Conservation (phyloP, 2,329 filamentous ascomycete genomes). For the Magnaporthiopsis incrustans region DNA sequence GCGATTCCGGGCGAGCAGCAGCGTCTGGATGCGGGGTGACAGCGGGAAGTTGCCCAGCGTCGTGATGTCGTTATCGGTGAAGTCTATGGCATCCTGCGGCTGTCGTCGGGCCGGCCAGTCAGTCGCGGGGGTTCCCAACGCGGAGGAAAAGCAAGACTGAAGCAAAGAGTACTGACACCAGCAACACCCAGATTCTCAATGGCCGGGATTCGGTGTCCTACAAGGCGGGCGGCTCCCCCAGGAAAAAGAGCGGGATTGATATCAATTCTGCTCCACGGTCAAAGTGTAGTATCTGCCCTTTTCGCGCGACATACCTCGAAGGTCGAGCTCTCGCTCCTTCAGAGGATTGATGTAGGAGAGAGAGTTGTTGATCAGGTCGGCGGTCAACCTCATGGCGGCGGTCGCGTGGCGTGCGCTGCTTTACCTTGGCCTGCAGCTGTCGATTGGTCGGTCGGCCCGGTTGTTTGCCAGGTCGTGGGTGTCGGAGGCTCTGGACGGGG, state of each 20-base stretch:
- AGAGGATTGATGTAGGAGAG: constrained; percentile 98
- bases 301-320: constrained; percentile 80
- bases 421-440: not conserved
- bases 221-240: constrained; percentile 14
- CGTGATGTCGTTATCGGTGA: constrained; percentile 96
- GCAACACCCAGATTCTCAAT: constrained; percentile 98
- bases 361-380: constrained; percentile 88
- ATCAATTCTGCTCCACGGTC: constrained; percentile 71
- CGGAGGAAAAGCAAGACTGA: constrained; percentile 9
- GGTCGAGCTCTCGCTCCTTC: constrained; percentile 97
- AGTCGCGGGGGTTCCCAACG: constrained; percentile 6
- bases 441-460: not conserved
- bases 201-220: constrained; percentile 94
- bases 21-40: constrained; percentile 76
- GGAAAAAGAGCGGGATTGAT: constrained; percentile 41
- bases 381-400: constrained; percentile 20
- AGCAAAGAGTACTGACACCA: constrained; percentile 52
- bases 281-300: constrained; percentile 96
- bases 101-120: constrained; percentile 25
- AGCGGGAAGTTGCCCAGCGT: constrained; percentile 87
- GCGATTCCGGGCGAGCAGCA: constrained; percentile 85
- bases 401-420: not conserved
- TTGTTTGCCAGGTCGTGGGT: not conserved
- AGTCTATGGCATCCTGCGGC: constrained; percentile 95
- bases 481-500: not conserved